Conservation (phyloP, 495 filamentous ascomycete genomes). For the Neurospora sp. region DNA sequence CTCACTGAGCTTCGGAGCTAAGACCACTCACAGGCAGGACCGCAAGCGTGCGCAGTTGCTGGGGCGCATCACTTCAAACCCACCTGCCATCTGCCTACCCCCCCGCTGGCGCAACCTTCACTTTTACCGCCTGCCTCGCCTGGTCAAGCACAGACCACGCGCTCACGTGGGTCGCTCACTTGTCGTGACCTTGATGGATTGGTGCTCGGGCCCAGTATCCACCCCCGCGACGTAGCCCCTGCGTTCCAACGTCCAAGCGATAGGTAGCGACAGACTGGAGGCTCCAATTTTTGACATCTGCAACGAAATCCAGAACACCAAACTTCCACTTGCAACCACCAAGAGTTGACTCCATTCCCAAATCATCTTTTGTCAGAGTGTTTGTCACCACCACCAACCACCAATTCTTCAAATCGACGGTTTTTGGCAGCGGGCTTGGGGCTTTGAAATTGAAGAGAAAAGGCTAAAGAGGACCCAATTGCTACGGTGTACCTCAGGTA, state of each 20-base stretch:
- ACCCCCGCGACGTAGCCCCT: not conserved
- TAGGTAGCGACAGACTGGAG: not conserved
- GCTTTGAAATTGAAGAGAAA: not conserved
- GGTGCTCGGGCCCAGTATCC: not conserved
- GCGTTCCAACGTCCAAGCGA: not conserved
- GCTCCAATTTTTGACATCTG: not conserved
- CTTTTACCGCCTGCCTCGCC: not conserved
- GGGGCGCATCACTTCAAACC: not conserved
- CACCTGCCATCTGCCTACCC: not conserved
- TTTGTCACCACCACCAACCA: not conserved
- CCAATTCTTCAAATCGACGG: not conserved
- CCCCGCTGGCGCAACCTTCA: not conserved
- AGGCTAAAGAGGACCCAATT: not conserved
- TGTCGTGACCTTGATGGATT: not conserved
- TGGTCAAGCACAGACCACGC: not conserved
- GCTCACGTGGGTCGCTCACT: not conserved
- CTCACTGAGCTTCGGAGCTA: not conserved
- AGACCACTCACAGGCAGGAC: not conserved
- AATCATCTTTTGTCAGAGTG: not conserved
- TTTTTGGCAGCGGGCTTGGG: not conserved
- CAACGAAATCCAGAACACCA: not conserved
- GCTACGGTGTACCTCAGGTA: not conserved
- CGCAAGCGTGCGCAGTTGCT: not conserved
- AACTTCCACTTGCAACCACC: not conserved
- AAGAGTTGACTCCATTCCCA: not conserved